A percentile compares a stretch with the other conserved stretches of the same genome.
phyloP scores from a whole-genome alignment of 495 filamentous ascomycete genomes.

The Clohesyomyces aquaticus region DNA sequence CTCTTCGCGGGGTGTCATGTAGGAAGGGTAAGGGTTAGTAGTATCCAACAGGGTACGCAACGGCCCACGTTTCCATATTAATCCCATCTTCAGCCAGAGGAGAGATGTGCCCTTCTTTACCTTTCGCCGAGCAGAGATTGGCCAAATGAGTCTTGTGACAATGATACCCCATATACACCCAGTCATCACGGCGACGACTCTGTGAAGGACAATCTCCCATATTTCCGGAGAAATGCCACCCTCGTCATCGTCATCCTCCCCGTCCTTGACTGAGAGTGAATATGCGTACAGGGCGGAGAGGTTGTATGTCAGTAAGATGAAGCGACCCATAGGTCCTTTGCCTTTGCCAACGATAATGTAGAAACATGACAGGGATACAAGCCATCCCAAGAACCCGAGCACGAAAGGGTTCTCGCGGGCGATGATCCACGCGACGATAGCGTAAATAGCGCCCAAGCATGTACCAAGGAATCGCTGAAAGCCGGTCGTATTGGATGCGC shows the following conservation, averaged over 20 bases:
- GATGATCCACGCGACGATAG: constrained; percentile 75
- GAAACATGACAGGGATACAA: constrained; percentile 79
- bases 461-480: constrained; percentile 87
- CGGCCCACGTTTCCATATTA: constrained; percentile 97
- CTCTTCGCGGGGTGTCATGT: constrained; percentile 84
- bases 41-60: constrained; percentile 69
- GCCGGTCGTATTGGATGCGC: constrained; percentile 90
- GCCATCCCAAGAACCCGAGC: constrained; percentile 76
- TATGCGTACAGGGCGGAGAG: constrained; percentile 95
- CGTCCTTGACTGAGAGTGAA: constrained; percentile 75
- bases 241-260: constrained; percentile 75
- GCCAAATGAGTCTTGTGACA: constrained; percentile 88
- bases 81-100: constrained; percentile 89
- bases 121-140: constrained; percentile 82
- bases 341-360: constrained; percentile 84
- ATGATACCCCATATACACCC: constrained; percentile 93
- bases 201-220: constrained; percentile 84
- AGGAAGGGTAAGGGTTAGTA: constrained; percentile 49
- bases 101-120: constrained; percentile 83
- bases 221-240: constrained; percentile 85
- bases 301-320: constrained; percentile 85
- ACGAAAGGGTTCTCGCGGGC: constrained; percentile 71
- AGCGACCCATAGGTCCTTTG: constrained; percentile 88
- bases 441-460: constrained; percentile 74
- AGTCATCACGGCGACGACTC: constrained; percentile 81